phyloP scores from a whole-genome alignment of 2,329 filamentous ascomycete species.

The Tolypocladium amazonense region DNA sequence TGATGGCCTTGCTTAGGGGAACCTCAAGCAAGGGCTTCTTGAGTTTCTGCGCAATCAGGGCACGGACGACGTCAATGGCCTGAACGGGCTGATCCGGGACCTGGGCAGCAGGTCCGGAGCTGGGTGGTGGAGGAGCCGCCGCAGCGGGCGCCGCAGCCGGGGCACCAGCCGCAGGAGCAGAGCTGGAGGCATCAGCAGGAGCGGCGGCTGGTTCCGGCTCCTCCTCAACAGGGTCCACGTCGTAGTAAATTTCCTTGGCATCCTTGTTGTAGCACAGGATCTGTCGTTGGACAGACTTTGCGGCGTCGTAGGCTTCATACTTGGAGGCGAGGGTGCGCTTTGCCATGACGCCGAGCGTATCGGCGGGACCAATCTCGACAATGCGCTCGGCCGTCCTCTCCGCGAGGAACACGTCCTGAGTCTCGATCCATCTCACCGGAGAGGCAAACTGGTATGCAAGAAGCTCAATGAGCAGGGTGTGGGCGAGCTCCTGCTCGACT shows the following conservation, averaged over 20 bases:
- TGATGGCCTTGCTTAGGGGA: slow-evolving; percentile 92
- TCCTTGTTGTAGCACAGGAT: slow-evolving; percentile 99
- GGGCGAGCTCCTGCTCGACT: slow-evolving; percentile 97
- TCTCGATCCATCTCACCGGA: slow-evolving; percentile 99
- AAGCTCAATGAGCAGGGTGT: slow-evolving; percentile 96
- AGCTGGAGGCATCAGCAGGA: slow-evolving; percentile 40
- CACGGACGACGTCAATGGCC: slow-evolving; percentile 80
- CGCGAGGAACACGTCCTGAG: slow-evolving; percentile 97
- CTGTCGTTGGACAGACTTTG: slow-evolving; percentile 90
- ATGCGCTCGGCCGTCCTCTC: slow-evolving; percentile 95
- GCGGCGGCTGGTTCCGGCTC: slow-evolving; percentile 57
- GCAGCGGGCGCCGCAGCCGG: slow-evolving; percentile 43
- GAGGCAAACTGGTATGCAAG: slow-evolving; percentile 99
- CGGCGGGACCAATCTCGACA: slow-evolving; percentile 92
- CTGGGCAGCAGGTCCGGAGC: slow-evolving; percentile 75
- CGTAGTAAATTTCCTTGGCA: slow-evolving; percentile 98
- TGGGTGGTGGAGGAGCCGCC: slow-evolving; percentile 50
- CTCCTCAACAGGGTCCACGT: slow-evolving; percentile 89
- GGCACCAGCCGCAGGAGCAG: slow-evolving; percentile 42
- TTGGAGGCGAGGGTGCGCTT: slow-evolving; percentile 91
- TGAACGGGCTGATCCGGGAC: slow-evolving; percentile 80
- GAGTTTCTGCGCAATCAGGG: slow-evolving; percentile 90
- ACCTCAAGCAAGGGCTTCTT: slow-evolving; percentile 89
- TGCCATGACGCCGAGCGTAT: slow-evolving; percentile 96
- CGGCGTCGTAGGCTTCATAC: slow-evolving; percentile 97